Evolutionary conservation across 192 early-diverging fungal species (phyloP), one percentile per base, ranked within the genome.

Genomic region (Chytriomyces hyalinus): DNA sequence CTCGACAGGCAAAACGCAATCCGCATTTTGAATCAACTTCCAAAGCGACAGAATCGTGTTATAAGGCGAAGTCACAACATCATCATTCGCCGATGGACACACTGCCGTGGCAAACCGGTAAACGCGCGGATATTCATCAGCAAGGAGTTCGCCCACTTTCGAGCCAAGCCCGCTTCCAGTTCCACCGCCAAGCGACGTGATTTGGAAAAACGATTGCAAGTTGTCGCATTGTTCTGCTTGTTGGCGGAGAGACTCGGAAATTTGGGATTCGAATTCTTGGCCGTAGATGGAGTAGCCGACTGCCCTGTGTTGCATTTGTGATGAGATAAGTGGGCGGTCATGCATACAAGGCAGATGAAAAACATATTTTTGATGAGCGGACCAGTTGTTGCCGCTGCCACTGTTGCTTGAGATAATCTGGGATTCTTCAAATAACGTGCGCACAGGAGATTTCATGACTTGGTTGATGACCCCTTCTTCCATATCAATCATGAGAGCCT

Each of bases 361-460:
- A 45, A 2, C 36, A 36, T 36, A 36, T 36, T 36, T 26, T 36
- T 36, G 36, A 36, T 36, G 36, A 36, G 36, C 49, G 0, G 77
- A 85, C 88, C 89, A 90, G 67, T 90, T 90, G 81, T 90, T 90
- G 15, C 88, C 88, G 60, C 81, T 84, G 6, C 88, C 89, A 24
- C 84, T 84, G 49, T 84, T 76, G 57, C 79, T 76, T 6, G 62
- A 70, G 10, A 90, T 63, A 5, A 77, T 64, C 70, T 90, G 89
- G 64, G 79, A n/a, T 1, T 28, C 22, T 36, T 79, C 82, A 77
- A 90, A 90, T 5, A 90, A 79, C 36, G 84, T 77, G 36, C 77
- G 49, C 26, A 86, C 44, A 3, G 81, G 77, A 36, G 66, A 76
- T 13, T 49, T 36, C 8, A 51, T n/a, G 26, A 90, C 86, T 47